phyloP scores from a whole-genome alignment of 106 monocot genomes.

The Amphibolis antarctica region DNA sequence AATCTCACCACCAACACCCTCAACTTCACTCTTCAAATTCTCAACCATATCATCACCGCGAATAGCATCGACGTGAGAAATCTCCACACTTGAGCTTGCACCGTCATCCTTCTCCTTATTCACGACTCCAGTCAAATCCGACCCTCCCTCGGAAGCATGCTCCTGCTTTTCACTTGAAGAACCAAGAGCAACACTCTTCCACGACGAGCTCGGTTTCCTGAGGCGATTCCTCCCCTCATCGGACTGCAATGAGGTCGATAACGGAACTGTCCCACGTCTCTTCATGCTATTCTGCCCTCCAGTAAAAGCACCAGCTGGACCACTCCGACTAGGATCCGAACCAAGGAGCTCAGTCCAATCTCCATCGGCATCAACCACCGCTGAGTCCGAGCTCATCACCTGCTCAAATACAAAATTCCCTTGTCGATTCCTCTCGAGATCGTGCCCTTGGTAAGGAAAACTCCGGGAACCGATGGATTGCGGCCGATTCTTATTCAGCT shows the following conservation, averaged over 20 bases:
- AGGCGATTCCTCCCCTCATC: background rate
- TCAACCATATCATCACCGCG: background rate
- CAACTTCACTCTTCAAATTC: background rate
- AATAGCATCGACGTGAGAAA: background rate
- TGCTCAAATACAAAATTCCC: background rate
- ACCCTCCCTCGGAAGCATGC: background rate
- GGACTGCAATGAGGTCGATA: background rate
- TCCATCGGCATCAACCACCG: conserved; percentile 21
- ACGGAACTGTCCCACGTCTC: conserved; percentile 6
- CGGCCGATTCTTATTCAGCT: conserved; percentile 24
- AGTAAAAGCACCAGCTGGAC: background rate
- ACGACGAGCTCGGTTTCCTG: background rate
- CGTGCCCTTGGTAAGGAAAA: background rate
- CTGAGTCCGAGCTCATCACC: background rate
- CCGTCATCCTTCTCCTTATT: background rate
- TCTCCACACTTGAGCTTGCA: background rate
- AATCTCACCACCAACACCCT: background rate
- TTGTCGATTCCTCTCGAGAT: background rate
- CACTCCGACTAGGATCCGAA: conserved; percentile 18
- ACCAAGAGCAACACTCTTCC: background rate
- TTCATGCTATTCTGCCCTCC: conserved; percentile 4
- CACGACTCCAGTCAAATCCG: background rate
- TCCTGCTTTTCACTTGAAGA: background rate
- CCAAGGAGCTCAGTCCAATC: conserved; percentile 81
- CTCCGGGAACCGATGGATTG: background rate